Base-by-base conservation (phyloP, 208 protist species). In the Crithidia acanthocephali region DNA sequence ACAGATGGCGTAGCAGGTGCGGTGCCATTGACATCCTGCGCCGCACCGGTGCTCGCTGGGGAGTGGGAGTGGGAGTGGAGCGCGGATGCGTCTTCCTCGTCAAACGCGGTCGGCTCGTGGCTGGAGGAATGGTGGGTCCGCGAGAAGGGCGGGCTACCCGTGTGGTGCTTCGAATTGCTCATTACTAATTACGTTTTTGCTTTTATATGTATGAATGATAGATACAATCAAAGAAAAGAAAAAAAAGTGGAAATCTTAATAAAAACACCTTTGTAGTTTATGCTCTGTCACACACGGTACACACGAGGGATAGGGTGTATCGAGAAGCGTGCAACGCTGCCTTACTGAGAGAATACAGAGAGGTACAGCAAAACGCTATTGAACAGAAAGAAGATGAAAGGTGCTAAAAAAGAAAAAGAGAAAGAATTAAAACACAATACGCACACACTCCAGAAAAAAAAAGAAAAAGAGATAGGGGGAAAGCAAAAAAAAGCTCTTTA, bases 91-190 rank as follows among this genome's bases (percentile, higher is more conserved):
- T 50, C 57, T n/a, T 47, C 37, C 13, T 50, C n/a, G 13, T 63
- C 33, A 28, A 63, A 63, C 15, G 9, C 55, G 7, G n/a, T 59
- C 5, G 68, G 58, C 33, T 74, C 47, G 32, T 35, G 56, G n/a
- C 27, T n/a, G 5, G 57, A 37, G 16, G 48, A 66, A 32, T 30
- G 55, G 8, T 15, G 20, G 25, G 55, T 60, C 15, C 5, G 15
- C 1, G 55, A 45, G 33, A 16, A 42, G n/a, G 42, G 33, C 55
- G 16, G 16, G n/a, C 32, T 60, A 1, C 33, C 55, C 16, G 16
- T 13, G 4, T 35, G 20, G 55, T 33, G 11, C 1, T 60, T 60
- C 2, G 22, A 1, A 40, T 27, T 15, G 18, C 8, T 60, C 33
- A 58, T 58, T 23, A 25, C 45, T 50, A 16, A 50, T 7, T 13